These are phyloP conservation scores for Sugiyamaella chiloensis DNA, from an alignment of 805 yeast genomes.

Conservation along the genomic window DNA sequence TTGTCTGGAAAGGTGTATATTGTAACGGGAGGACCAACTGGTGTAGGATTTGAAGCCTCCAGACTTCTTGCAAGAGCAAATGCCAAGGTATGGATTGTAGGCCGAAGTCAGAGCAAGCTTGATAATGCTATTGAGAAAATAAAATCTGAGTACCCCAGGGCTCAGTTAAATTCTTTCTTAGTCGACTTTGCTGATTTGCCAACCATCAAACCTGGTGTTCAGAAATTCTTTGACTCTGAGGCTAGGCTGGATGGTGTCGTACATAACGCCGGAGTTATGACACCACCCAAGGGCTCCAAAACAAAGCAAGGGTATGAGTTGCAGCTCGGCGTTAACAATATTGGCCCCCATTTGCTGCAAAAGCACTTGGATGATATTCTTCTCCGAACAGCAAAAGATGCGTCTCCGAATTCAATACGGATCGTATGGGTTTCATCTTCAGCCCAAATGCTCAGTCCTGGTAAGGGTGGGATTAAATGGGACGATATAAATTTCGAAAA, in stretches of 20 bases:
- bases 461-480: constrained; percentile 36
- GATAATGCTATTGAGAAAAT: constrained; percentile 31
- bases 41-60: constrained; percentile 36
- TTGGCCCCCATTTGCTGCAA: constrained; percentile 46
- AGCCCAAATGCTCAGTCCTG: constrained; percentile 34
- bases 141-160: constrained; percentile 25
- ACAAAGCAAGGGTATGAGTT: constrained; percentile 47
- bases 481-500: constrained; percentile 32
- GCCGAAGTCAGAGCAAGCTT: constrained; percentile 38
- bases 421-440: constrained; percentile 39
- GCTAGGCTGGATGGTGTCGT: constrained; percentile 37
- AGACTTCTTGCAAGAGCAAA: constrained; percentile 32
- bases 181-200: constrained; percentile 38
- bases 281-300: constrained; percentile 30
- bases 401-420: constrained; percentile 28
- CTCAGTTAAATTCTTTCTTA: constrained; percentile 18
- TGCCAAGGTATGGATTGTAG: constrained; percentile 39
- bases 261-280: constrained; percentile 47
- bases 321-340: constrained; percentile 46
- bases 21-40: constrained; percentile 38
- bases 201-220: constrained; percentile 40
- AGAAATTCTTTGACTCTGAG: constrained; percentile 29
- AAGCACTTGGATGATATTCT: constrained; percentile 39
- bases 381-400: constrained; percentile 31
- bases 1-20: constrained; percentile 34